phyloP scores from a whole-genome alignment of 176 grass and related monocot species.

The Aegilops speltoides region DNA sequence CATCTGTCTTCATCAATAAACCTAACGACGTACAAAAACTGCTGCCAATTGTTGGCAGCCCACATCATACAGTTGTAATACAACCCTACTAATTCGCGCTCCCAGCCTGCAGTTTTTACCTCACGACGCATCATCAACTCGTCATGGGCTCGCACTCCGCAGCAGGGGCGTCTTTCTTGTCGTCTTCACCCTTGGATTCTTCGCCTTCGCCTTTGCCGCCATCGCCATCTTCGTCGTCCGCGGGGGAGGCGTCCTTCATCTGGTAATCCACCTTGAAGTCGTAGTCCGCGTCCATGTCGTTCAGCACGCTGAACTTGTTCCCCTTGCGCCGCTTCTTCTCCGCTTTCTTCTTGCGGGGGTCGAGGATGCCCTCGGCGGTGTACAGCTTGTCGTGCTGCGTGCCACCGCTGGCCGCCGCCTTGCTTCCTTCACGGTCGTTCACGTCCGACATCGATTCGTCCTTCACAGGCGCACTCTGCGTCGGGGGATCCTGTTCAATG shows the following conservation, averaged over 20 bases:
- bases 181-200: too few relatives aligned
- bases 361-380: slow-evolving; percentile 68
- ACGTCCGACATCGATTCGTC: slow-evolving; percentile 53
- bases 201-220: slow-evolving; percentile 1
- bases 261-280: slow-evolving; percentile 56
- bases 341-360: slow-evolving; percentile 70
- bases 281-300: slow-evolving; percentile 47
- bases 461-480: slow-evolving; percentile 2
- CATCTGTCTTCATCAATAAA: too few relatives aligned
- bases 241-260: slow-evolving; percentile 36
- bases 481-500: slow-evolving; percentile 28
- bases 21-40: too few relatives aligned
- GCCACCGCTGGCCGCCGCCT: slow-evolving; percentile 6
- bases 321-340: slow-evolving; percentile 47
- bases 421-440: slow-evolving; percentile 38
- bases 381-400: slow-evolving; percentile 74
- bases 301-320: slow-evolving; percentile 35
- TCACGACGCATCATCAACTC: too few relatives aligned
- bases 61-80: too few relatives aligned
- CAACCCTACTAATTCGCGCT: too few relatives aligned
- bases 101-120: too few relatives aligned
- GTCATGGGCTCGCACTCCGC: too few relatives aligned
- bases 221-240: slow-evolving; percentile 3
- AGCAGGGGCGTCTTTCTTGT: too few relatives aligned
- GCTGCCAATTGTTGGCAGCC: too few relatives aligned